Evolutionary conservation across 1,284 basidiomycete genomes (phyloP), one percentile per base, ranked within the genome.

Genomic region (Papiliotrema terrestris): DNA sequence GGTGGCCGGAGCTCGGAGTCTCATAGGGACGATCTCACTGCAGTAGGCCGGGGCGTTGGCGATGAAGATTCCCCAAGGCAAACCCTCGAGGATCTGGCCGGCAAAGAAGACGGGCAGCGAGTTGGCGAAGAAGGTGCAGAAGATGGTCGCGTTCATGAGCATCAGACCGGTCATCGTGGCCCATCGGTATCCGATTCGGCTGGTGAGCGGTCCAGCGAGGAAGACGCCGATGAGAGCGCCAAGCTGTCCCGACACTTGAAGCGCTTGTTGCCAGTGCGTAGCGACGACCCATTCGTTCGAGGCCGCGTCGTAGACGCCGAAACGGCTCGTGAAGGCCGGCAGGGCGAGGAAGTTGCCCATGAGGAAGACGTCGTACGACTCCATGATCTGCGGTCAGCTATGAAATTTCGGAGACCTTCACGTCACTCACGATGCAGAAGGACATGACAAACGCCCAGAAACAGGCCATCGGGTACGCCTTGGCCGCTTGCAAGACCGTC

Each of bases 161-260:
- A 61, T 55, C 29, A 66, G 58, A 6, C 65, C 69, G 48, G 56
- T 11, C 6, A 71, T 39, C 25, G 63, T 64, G 1, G 67, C 62
- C 65, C 65, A 69, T 42, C 66, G 63, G 54, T 69, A 71, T 15
- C 69, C 68, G 54, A 68, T 46, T 22, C 55, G 43, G 48, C 56
- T 62, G n/a, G 67, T 61, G 22, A 73, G 51, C 20, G 72, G 72
- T 20, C 68, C 69, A 45, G 67, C 67, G 39, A 69, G 52, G 56
- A 71, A 72, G 39, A 72, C 68, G 47, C 72, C 72, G 44, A 74
- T 63, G 14, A 72, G 55, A 13, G 69, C 68, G 25, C 69, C 69
- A 25, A 68, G 52, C 45, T 64, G 68, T 19, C 66, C 69, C 8
- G 60, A 51, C 47, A 60, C 47, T 20, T 60, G 56, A 17, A 71